Evolutionary conservation across 768 basidiomycete species (phyloP).

Genomic region (Collybiopsis luxurians): DNA sequence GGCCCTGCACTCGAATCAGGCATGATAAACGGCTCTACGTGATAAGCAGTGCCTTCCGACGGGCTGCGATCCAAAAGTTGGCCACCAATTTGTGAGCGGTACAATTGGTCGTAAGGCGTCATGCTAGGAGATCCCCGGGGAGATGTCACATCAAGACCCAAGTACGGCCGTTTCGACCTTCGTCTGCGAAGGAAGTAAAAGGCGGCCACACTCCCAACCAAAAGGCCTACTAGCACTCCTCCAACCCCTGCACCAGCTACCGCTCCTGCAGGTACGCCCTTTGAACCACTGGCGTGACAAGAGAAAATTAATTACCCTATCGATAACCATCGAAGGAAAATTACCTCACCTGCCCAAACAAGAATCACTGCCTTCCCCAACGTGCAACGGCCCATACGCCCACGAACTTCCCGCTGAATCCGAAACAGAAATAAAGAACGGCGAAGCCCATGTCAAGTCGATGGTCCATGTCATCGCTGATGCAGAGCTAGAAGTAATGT

Average conservation of each 20-base stretch:
- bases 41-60: conserved; percentile 23
- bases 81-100: conserved; percentile 8
- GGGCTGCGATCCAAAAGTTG: conserved; percentile 2
- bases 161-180: conserved; percentile 22
- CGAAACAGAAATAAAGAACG: conserved; percentile 54
- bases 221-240: conserved; percentile 35
- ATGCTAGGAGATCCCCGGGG: conserved; percentile 12
- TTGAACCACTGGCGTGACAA: background rate
- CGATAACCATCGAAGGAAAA: background rate
- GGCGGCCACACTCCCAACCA: conserved; percentile 29
- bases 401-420: conserved; percentile 51
- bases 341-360: conserved; percentile 34
- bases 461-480: conserved; percentile 59
- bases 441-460: conserved; percentile 44
- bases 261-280: conserved; percentile 15
- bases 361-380: conserved; percentile 36
- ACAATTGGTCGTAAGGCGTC: conserved; percentile 21
- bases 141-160: conserved; percentile 22
- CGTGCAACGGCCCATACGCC: conserved; percentile 58
- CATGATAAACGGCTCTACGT: conserved; percentile 42
- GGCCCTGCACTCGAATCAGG: conserved; percentile 27
- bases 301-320: background rate
- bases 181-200: conserved; percentile 29
- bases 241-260: conserved; percentile 37
- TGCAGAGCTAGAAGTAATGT: conserved; percentile 44